A percentile compares a stretch with the other conserved stretches of the same genome.
phyloP scores from a whole-genome alignment of 768 basidiomycete genomes.

The Leucocoprinus birnbaumii region DNA sequence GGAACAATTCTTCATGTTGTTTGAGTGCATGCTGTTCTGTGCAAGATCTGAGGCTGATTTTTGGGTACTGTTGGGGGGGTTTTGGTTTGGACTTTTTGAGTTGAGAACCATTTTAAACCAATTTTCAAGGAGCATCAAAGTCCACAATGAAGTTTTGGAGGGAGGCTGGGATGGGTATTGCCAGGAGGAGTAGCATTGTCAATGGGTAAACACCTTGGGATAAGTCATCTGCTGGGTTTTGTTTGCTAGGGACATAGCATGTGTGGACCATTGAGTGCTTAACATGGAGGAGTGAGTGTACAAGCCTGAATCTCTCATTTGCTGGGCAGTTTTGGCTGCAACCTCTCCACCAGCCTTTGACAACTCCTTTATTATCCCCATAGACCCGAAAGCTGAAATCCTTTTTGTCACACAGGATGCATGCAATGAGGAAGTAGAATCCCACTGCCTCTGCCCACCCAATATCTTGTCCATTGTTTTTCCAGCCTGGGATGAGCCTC shows the following conservation, averaged over 20 bases:
- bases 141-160: conserved; percentile 24
- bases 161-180: conserved; percentile 22
- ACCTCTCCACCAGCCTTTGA: conserved; percentile 36
- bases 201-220: conserved; percentile 29
- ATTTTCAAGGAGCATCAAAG: conserved; percentile 15
- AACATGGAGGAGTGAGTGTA: neutral
- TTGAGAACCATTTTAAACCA: too few relatives aligned
- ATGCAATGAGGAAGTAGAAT: conserved; percentile 31
- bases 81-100: too few relatives aligned
- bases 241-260: conserved; percentile 28
- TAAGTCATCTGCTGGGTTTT: conserved; percentile 35
- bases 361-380: conserved; percentile 34
- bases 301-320: conserved; percentile 25
- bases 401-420: neutral
- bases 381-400: conserved; percentile 19
- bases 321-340: conserved; percentile 26
- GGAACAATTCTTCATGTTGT: too few relatives aligned
- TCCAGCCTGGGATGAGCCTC: conserved; percentile 29
- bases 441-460: conserved; percentile 42
- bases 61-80: too few relatives aligned
- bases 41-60: too few relatives aligned
- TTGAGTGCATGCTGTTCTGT: too few relatives aligned
- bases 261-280: conserved; percentile 19
- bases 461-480: conserved; percentile 30
- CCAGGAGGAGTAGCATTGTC: conserved; percentile 23